Conservation (phyloP, 2,329 filamentous ascomycete genomes). For the Fusarium haematococcum region DNA sequence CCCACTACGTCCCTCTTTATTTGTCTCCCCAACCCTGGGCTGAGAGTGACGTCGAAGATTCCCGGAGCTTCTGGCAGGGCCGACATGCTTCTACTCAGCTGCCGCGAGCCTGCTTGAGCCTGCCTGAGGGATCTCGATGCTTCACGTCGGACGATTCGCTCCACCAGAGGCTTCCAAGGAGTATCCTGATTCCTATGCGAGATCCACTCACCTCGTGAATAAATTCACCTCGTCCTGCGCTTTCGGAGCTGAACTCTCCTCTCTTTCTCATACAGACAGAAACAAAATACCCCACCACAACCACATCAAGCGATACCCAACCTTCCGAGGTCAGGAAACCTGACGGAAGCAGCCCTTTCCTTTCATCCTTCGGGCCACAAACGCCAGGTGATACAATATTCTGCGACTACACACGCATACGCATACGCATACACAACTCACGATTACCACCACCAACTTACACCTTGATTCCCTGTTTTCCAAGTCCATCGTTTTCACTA, state of each 20-base stretch:
- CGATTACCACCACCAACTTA: neutral
- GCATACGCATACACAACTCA: neutral
- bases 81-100: conserved; percentile 44
- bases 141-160: conserved; percentile 34
- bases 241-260: conserved; percentile 9
- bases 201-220: conserved; percentile 41
- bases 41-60: conserved; percentile 50
- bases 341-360: conserved; percentile 26
- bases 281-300: conserved; percentile 23
- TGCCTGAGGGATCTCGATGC: conserved; percentile 40
- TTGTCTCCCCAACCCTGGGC: conserved; percentile 34
- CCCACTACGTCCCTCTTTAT: neutral
- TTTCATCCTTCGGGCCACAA: conserved; percentile 25
- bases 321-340: conserved; percentile 36
- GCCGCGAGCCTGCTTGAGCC: conserved; percentile 41
- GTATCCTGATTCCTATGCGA: conserved; percentile 25
- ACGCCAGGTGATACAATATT: conserved; percentile 6
- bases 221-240: conserved; percentile 38
- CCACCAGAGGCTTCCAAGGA: conserved; percentile 26
- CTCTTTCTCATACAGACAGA: conserved; percentile 22
- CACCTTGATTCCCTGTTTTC: conserved; percentile 14
- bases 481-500: conserved; percentile 4
- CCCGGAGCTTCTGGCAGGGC: conserved; percentile 49
- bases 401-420: neutral
- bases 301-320: conserved; percentile 41